Evolutionary conservation across 371 early-diverging fungal genomes (phyloP).

Genomic region (Saksenaea vasiformis): DNA sequence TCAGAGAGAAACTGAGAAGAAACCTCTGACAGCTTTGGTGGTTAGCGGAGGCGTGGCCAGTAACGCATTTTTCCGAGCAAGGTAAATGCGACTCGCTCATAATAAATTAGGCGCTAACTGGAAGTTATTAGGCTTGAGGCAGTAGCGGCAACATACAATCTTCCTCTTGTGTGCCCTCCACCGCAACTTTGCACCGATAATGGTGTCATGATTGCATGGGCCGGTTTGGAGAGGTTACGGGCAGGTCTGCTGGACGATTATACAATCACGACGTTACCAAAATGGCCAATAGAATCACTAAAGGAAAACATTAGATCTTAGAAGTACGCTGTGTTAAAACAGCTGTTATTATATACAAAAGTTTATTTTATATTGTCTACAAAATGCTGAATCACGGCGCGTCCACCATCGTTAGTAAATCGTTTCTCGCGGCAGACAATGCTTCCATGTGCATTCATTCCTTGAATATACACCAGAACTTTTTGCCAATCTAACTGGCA

Average conservation of each 20-base stretch:
- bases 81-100: conserved; percentile 21
- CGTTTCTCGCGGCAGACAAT: conserved; percentile 44
- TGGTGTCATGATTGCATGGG: conserved; percentile 92
- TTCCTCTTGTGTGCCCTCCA: conserved; percentile 74
- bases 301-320: conserved; percentile 19
- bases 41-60: conserved; percentile 87
- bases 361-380: conserved; percentile 14
- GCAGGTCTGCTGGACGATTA: conserved; percentile 64
- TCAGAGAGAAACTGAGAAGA: conserved; percentile 37
- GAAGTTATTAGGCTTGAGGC: conserved; percentile 30
- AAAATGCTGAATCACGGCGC: conserved; percentile 21
- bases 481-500: conserved; percentile 51
- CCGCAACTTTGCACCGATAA: conserved; percentile 84
- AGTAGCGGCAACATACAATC: conserved; percentile 41
- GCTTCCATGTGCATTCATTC: conserved; percentile 59
- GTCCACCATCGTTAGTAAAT: conserved; percentile 13
- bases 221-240: conserved; percentile 68
- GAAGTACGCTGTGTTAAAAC: neutral
- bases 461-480: conserved; percentile 44
- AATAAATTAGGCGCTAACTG: neutral
- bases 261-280: conserved; percentile 65
- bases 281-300: conserved; percentile 64
- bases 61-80: conserved; percentile 56
- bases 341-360: neutral
- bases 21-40: conserved; percentile 63